Conservation (phyloP, 2,329 filamentous ascomycete species). For the Fusarium pilosicola region DNA sequence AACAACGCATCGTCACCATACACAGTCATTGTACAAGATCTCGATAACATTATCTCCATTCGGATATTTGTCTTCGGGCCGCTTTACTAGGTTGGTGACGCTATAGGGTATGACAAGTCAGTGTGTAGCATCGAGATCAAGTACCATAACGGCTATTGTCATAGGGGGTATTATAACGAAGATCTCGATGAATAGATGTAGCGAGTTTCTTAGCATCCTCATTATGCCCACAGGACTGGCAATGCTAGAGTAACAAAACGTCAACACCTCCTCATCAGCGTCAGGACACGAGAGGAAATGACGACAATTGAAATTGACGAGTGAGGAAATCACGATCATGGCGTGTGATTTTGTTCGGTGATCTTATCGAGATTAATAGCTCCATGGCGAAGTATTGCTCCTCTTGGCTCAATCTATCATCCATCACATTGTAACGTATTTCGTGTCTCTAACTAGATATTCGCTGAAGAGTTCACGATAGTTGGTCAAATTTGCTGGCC, state of each 20-base stretch:
- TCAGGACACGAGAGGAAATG: not conserved
- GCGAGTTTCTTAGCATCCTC: not conserved
- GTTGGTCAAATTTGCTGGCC: not conserved
- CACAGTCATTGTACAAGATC: conserved; percentile 1
- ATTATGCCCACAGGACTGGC: not conserved
- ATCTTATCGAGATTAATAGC: not conserved
- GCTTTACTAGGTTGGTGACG: not conserved
- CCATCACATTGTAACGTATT: not conserved
- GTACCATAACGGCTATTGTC: not conserved
- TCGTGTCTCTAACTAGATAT: not conserved
- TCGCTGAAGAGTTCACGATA: not conserved
- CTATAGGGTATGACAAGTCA: not conserved
- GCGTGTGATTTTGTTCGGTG: not conserved
- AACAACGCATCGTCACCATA: not conserved
- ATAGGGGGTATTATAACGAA: not conserved
- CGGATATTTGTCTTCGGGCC: not conserved
- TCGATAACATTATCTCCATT: not conserved
- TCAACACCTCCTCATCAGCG: not conserved
- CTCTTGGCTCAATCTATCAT: not conserved
- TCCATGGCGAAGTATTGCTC: not conserved
- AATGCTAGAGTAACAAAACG: not conserved
- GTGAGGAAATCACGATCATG: not conserved
- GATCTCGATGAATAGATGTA: not conserved
- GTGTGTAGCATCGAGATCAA: conserved; percentile 7
- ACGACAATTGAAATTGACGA: conserved; percentile 24